Evolutionary conservation across 164 flowering plant genomes (phyloP).

Genomic region (Litsea cubeba): DNA sequence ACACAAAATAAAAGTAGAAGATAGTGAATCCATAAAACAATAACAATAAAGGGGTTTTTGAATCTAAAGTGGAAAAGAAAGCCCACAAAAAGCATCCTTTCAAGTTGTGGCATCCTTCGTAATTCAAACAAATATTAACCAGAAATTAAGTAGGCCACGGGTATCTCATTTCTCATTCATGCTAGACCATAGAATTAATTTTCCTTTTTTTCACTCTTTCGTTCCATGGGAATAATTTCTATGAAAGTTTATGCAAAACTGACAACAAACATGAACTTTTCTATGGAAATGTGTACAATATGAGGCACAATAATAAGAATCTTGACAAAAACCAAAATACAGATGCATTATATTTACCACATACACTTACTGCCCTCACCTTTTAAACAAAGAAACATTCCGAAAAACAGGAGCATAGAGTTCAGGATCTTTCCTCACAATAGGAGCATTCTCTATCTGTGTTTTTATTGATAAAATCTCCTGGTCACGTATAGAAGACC

Average conservation of each 20-base stretch:
- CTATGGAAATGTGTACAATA: neutral
- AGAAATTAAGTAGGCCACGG: too few species aligned
- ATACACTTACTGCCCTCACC: neutral
- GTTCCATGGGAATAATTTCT: too few species aligned
- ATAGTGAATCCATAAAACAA: neutral
- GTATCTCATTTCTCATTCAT: too few species aligned
- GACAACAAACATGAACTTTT: neutral
- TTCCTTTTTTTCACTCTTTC: too few species aligned
- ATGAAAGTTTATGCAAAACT: too few species aligned
- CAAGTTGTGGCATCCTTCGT: neutral
- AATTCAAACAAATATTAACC: too few species aligned
- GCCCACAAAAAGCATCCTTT: neutral
- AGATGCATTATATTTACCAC: neutral
- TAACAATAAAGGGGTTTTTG: neutral
- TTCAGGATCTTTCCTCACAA: constrained; percentile 8
- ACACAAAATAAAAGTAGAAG: neutral
- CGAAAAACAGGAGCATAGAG: constrained; percentile 14
- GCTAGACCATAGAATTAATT: too few species aligned
- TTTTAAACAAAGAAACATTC: constrained; percentile 11
- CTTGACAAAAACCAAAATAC: neutral
- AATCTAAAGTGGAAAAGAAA: neutral
- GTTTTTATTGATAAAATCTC: constrained; percentile 6
- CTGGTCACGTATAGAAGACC: constrained; percentile 11
- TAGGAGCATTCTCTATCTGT: constrained; percentile 13
- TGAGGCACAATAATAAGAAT: neutral